phyloP scores from a whole-genome alignment of 208 protist species.

The Phytomonas serpens region DNA sequence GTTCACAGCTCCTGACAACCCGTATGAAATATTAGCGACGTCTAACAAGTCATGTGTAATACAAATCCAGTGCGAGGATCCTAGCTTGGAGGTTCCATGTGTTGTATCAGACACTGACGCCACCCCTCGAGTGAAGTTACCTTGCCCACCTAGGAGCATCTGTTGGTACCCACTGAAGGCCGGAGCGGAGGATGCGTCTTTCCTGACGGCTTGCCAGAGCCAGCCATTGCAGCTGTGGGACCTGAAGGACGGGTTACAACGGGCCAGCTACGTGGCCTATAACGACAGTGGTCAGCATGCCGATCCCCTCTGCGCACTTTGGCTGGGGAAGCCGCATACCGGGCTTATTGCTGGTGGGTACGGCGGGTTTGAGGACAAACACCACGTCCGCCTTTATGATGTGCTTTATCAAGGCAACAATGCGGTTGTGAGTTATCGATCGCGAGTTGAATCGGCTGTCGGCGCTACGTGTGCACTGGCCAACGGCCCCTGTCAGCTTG shows the following conservation, averaged over 20 bases:
- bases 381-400: constrained; percentile 67
- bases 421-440: constrained; percentile 31
- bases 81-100: neutral
- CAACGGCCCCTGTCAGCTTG: constrained; percentile 24
- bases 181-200: constrained; percentile 32
- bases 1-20: constrained; percentile 45
- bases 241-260: constrained; percentile 38
- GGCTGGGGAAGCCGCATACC: constrained; percentile 18
- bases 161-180: constrained; percentile 75
- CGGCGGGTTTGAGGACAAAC: constrained; percentile 48
- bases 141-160: constrained; percentile 60
- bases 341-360: constrained; percentile 50
- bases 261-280: constrained; percentile 56
- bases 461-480: constrained; percentile 13
- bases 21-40: constrained; percentile 35
- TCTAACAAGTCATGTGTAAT: constrained; percentile 17
- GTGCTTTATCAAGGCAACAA: constrained; percentile 36
- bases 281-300: constrained; percentile 47
- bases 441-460: constrained; percentile 12
- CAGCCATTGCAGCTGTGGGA: constrained; percentile 80
- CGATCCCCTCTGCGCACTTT: constrained; percentile 33
- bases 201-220: constrained; percentile 38
- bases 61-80: neutral
- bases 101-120: constrained; percentile 6
- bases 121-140: constrained; percentile 34